phyloP scores from a whole-genome alignment of 257 asterid species.

The Fraxinus cuspidata region DNA sequence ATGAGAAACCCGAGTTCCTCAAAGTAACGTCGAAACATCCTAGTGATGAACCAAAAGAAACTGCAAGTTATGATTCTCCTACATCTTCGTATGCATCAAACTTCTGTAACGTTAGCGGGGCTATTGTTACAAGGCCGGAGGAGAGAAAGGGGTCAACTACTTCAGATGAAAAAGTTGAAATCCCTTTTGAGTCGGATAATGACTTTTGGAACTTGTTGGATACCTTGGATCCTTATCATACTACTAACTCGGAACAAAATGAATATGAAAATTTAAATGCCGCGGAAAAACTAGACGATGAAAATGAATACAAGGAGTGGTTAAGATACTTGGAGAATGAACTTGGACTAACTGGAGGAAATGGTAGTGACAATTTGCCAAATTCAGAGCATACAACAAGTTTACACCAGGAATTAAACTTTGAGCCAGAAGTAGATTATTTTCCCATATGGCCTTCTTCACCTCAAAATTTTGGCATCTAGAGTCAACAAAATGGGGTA shows the following conservation, averaged over 20 bases:
- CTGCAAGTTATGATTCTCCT: constrained; percentile 22
- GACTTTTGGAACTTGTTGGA: constrained; percentile 50
- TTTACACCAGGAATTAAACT: background rate
- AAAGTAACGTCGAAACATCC: background rate
- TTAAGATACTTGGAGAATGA: constrained; percentile 54
- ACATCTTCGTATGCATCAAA: constrained; percentile 30
- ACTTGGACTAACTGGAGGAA: constrained; percentile 43
- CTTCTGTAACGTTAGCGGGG: constrained; percentile 18
- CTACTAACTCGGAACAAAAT: constrained; percentile 8
- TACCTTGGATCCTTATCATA: constrained; percentile 24
- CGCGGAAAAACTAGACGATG: constrained; percentile 8
- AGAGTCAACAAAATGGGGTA: constrained; percentile 5
- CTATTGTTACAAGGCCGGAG: constrained; percentile 7
- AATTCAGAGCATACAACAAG: background rate
- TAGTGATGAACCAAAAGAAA: constrained; percentile 18
- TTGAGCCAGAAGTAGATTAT: background rate
- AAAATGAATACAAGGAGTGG: constrained; percentile 43
- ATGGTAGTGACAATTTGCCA: background rate
- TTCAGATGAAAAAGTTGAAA: constrained; percentile 22
- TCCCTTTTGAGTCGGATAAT: constrained; percentile 41
- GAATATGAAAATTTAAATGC: background rate
- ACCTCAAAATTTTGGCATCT: constrained; percentile 24
- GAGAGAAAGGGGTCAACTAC: constrained; percentile 1
- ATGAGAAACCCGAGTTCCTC: background rate
- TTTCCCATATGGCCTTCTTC: constrained; percentile 25